Conservation (phyloP, 768 basidiomycete species). For the Lentinula lateritia region DNA sequence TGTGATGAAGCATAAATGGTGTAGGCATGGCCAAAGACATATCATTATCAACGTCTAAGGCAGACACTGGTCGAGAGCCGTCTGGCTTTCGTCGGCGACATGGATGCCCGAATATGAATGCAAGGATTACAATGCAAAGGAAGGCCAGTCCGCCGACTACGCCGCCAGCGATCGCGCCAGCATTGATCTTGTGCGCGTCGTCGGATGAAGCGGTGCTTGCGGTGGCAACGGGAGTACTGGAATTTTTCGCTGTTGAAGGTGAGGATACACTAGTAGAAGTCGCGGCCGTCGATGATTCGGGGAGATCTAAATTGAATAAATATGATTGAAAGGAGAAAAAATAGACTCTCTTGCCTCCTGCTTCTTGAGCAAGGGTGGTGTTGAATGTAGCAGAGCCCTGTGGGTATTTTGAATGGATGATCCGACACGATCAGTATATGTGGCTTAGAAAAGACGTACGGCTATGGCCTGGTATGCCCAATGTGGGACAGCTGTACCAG, state of each 20-base stretch:
- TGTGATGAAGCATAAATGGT: neutral
- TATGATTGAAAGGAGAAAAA: neutral
- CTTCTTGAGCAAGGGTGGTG: neutral
- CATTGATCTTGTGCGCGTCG: neutral
- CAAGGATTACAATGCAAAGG: neutral
- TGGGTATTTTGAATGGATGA: neutral
- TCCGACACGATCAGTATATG: neutral
- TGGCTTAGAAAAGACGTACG: neutral
- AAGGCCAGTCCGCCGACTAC: constrained; percentile 2
- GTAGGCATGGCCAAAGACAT: neutral
- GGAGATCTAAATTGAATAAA: neutral
- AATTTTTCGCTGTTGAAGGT: too few species aligned
- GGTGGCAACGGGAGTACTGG: neutral
- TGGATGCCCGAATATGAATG: neutral
- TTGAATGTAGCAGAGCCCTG: neutral
- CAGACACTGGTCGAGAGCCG: too few species aligned
- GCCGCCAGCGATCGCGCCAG: neutral
- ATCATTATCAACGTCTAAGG: neutral
- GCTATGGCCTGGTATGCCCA: neutral
- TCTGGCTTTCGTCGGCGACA: neutral
- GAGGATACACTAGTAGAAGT: neutral
- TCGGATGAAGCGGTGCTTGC: neutral
- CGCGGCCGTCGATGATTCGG: neutral
- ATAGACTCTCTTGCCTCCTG: neutral
- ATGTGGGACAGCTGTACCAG: neutral